Conservation (phyloP, 371 early-diverging fungal species). For the Sporodiniella umbellata region DNA sequence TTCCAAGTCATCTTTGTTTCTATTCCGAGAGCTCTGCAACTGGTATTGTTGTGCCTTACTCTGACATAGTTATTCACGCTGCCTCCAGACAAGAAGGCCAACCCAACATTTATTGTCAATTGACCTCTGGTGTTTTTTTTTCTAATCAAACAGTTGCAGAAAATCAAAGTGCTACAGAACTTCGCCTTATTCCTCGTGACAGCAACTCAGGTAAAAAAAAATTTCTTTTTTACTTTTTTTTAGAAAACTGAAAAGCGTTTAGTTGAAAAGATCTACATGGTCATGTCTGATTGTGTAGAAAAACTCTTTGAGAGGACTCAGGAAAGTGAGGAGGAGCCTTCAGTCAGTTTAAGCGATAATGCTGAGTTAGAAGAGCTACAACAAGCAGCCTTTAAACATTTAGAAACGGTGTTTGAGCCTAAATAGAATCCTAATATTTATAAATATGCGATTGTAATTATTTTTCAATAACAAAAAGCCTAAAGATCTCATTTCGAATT, state of each 20-base stretch:
- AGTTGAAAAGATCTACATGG: constrained; percentile 75
- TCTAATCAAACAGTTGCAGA: constrained; percentile 46
- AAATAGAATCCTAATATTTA: no score
- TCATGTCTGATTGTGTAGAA: constrained; percentile 74
- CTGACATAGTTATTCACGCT: constrained; percentile 78
- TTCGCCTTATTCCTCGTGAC: constrained; percentile 68
- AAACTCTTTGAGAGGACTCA: constrained; percentile 66
- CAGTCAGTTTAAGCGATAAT: constrained; percentile 39
- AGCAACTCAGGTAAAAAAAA: constrained; percentile 44
- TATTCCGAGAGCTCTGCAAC: constrained; percentile 38
- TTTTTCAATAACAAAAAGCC: no score
- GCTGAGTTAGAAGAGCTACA: constrained; percentile 42
- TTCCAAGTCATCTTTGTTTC: constrained; percentile 47
- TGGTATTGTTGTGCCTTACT: constrained; percentile 71
- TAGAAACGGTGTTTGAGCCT: constrained; percentile 40
- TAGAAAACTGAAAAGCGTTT: background rate
- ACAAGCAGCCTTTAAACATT: constrained; percentile 43
- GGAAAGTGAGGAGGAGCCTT: constrained; percentile 41
- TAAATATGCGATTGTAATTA: no score
- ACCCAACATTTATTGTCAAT: constrained; percentile 76
- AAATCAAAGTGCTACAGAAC: constrained; percentile 58
- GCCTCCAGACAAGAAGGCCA: constrained; percentile 64
- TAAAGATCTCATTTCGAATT: no score
- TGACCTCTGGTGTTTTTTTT: constrained; percentile 47
- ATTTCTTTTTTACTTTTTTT: no score